phyloP scores from a whole-genome alignment of 192 early-diverging fungal species.

The Coemansia sp. region DNA sequence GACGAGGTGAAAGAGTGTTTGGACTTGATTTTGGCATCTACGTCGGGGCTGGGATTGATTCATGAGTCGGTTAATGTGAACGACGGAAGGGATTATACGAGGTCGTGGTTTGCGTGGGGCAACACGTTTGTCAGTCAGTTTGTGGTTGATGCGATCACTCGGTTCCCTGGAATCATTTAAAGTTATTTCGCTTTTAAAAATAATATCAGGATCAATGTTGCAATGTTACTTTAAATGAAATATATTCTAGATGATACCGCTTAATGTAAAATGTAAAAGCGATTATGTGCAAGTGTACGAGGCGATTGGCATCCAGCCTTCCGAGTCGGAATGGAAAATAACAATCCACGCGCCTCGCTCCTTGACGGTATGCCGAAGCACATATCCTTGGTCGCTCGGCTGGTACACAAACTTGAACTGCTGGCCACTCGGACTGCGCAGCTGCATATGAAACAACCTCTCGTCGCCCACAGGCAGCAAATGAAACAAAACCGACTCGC shows the following conservation, averaged over 20 bases:
- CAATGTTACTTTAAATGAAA: too few relatives aligned
- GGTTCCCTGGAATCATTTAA: constrained; percentile 47
- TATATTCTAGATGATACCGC: too few relatives aligned
- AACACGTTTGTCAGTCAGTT: constrained; percentile 41
- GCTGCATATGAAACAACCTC: constrained; percentile 53
- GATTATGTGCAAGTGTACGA: constrained; percentile 37
- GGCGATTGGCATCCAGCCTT: constrained; percentile 55
- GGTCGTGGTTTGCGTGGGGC: constrained; percentile 52
- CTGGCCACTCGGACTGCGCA: constrained; percentile 52
- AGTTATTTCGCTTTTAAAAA: neutral
- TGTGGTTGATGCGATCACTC: constrained; percentile 33
- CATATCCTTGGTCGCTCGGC: constrained; percentile 56
- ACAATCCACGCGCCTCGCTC: constrained; percentile 58
- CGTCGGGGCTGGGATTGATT: constrained; percentile 62
- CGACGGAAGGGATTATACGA: constrained; percentile 33
- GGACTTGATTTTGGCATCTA: constrained; percentile 55
- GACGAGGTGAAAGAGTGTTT: constrained; percentile 59
- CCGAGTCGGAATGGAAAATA: constrained; percentile 53
- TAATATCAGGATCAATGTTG: too few relatives aligned
- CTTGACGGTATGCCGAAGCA: constrained; percentile 53
- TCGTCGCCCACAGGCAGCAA: constrained; percentile 53
- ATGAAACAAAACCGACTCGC: constrained; percentile 51
- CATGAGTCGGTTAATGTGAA: constrained; percentile 63
- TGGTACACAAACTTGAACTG: constrained; percentile 57
- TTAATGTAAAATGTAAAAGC: neutral